These are phyloP conservation scores for Guillardia theta DNA, from an alignment of 78 protist species.

Conservation along the genomic window DNA sequence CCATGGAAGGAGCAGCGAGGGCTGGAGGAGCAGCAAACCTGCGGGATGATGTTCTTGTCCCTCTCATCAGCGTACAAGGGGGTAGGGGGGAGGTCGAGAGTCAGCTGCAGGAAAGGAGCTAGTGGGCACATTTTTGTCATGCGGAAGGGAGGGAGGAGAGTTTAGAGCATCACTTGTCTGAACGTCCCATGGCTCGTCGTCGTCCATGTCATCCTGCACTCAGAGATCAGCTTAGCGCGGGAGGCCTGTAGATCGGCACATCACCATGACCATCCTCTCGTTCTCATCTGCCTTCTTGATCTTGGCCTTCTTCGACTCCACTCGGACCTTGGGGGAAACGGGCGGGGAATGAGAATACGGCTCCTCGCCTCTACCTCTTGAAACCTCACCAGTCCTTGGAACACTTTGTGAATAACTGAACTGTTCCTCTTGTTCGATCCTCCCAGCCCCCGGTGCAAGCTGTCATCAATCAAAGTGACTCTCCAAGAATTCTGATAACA, in stretches of 20 bases:
- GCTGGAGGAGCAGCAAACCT: neutral
- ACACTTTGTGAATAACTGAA: constrained; percentile 57
- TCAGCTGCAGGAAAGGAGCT: constrained; percentile 66
- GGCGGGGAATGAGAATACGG: too few species aligned
- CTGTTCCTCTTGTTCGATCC: neutral
- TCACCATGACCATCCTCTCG: neutral
- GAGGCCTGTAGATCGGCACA: too few species aligned
- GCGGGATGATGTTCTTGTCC: constrained; percentile 64
- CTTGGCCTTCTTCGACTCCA: neutral
- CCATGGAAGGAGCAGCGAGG: neutral
- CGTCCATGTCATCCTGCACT: neutral
- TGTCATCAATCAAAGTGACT: too few species aligned
- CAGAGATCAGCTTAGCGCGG: too few species aligned
- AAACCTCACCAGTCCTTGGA: constrained; percentile 69
- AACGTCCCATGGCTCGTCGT: neutral
- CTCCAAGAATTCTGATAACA: too few species aligned
- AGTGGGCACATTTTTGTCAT: neutral
- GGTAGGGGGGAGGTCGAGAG: constrained; percentile 88
- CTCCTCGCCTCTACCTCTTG: neutral
- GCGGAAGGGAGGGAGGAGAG: neutral
- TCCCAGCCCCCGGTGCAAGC: neutral
- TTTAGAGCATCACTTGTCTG: neutral
- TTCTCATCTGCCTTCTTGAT: constrained; percentile 24
- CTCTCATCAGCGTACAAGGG: constrained; percentile 85
- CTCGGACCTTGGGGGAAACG: neutral